Conservation (phyloP, 2,329 filamentous ascomycete species). For the Botrytis elliptica region DNA sequence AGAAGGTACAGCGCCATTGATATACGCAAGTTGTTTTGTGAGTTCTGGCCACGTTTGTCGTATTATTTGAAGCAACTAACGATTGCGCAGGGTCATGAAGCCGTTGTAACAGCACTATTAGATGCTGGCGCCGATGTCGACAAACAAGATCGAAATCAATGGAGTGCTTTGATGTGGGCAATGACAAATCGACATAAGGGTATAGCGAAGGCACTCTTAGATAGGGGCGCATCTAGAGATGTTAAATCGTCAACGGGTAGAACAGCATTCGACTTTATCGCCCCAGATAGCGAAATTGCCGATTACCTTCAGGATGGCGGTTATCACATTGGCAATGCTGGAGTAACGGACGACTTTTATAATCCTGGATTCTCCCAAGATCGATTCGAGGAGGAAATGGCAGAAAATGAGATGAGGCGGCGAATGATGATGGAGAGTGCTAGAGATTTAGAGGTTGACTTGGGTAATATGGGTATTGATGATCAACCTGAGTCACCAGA, state of each 20-base stretch:
- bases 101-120: slow-evolving; percentile 80
- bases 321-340: slow-evolving; percentile 80
- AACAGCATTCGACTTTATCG: slow-evolving; percentile 93
- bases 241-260: slow-evolving; percentile 91
- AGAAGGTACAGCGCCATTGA: slow-evolving; percentile 92
- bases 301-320: slow-evolving; percentile 94
- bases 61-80: slow-evolving; percentile 24
- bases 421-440: slow-evolving; percentile 99
- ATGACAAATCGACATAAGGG: slow-evolving; percentile 98
- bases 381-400: slow-evolving; percentile 94
- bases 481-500: slow-evolving; percentile 85
- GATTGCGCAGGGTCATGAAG: slow-evolving; percentile 70
- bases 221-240: slow-evolving; percentile 92
- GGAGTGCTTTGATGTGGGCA: slow-evolving; percentile 99
- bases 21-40: slow-evolving; percentile 97
- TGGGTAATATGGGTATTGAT: slow-evolving; percentile 93
- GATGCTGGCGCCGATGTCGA: slow-evolving; percentile 86
- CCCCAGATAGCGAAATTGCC: slow-evolving; percentile 93
- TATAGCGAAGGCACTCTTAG: slow-evolving; percentile 88
- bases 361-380: slow-evolving; percentile 89
- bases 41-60: slow-evolving; percentile 39
- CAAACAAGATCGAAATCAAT: slow-evolving; percentile 91
- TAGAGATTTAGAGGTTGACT: slow-evolving; percentile 90
- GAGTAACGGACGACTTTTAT: slow-evolving; percentile 88
- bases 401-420: slow-evolving; percentile 90